phyloP scores from a whole-genome alignment of 2,329 filamentous ascomycete species.

The Dactylella cylindrospora region DNA sequence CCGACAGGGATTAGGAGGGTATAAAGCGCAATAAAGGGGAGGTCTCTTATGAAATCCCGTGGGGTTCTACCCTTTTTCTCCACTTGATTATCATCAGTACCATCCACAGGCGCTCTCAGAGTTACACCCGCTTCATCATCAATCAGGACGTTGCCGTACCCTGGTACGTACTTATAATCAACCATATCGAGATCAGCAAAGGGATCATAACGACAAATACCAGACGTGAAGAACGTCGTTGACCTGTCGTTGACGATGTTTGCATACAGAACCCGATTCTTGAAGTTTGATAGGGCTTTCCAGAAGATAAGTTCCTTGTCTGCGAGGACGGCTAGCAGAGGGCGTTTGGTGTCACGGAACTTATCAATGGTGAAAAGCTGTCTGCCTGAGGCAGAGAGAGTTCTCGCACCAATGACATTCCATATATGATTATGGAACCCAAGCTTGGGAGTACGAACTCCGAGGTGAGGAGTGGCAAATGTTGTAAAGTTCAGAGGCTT shows the following conservation, averaged over 20 bases:
- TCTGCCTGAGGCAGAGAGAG: constrained; percentile 76
- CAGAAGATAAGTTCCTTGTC: constrained; percentile 86
- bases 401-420: constrained; percentile 82
- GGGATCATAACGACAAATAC: constrained; percentile 74
- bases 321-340: constrained; percentile 76
- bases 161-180: constrained; percentile 71
- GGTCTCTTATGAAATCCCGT: constrained; percentile 56
- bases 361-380: constrained; percentile 85
- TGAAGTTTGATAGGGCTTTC: constrained; percentile 72
- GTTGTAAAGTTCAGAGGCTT: constrained; percentile 92
- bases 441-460: constrained; percentile 69
- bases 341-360: constrained; percentile 79
- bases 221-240: constrained; percentile 65
- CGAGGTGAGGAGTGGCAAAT: constrained; percentile 81
- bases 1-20: constrained; percentile 73
- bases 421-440: constrained; percentile 68
- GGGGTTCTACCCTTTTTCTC: constrained; percentile 1
- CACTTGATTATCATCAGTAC: constrained; percentile 47
- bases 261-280: constrained; percentile 73
- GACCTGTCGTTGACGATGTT: constrained; percentile 86
- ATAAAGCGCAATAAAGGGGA: constrained; percentile 66
- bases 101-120: constrained; percentile 49
- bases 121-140: constrained; percentile 59
- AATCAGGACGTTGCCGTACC: constrained; percentile 73
- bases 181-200: constrained; percentile 68